Evolutionary conservation across 2,329 filamentous ascomycete genomes (phyloP), one percentile per base, ranked within the genome.

Genomic region (Trichoderma polysporum): DNA sequence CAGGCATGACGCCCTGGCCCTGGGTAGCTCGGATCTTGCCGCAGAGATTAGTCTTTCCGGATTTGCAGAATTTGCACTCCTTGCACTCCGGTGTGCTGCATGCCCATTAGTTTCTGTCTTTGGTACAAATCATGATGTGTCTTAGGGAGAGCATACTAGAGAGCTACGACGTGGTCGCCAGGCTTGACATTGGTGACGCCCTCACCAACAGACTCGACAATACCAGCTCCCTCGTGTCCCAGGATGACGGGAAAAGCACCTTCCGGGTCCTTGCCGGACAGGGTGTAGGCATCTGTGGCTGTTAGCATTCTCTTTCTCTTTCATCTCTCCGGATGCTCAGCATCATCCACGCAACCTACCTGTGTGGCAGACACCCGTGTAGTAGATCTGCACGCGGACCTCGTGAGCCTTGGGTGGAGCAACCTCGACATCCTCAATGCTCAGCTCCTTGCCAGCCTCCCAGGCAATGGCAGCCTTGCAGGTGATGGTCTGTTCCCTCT

Each of bases 11-110:
- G 76, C 95, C 95, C 81, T 90, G 91, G 75, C 95, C 95, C 83
- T 99, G 95, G 52, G 95, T 98, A 53, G 93, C 92, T 75, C 95
- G 91, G 81, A 99, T 99, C 88, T 98, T 98, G 80, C 95, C 95
- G 83, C 94, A 98, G 68, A 98, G 91, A 83, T 98, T 97, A 76
- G 94, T 98, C 90, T 99, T 99, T 83, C 94, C 95, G 49, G 94
- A 98, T 82, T 93, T 95, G 90, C 95, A 99, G 87, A 98, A 98
- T 85, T 98, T 98, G 89, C 95, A 99, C 81, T 98, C 94, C 73
- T 88, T 86, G 85, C 95, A 98, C 84, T 98, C 94, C 71, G 95
- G 95, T 54, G 94, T 98, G 85, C 93, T 97, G 64, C 64, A 47
- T 22, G 56, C 29, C 70, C 58, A 71, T 64, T 54, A n/a, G 33